Conservation (phyloP, 1,284 basidiomycete species). For the Ceratobasidium sp. region DNA sequence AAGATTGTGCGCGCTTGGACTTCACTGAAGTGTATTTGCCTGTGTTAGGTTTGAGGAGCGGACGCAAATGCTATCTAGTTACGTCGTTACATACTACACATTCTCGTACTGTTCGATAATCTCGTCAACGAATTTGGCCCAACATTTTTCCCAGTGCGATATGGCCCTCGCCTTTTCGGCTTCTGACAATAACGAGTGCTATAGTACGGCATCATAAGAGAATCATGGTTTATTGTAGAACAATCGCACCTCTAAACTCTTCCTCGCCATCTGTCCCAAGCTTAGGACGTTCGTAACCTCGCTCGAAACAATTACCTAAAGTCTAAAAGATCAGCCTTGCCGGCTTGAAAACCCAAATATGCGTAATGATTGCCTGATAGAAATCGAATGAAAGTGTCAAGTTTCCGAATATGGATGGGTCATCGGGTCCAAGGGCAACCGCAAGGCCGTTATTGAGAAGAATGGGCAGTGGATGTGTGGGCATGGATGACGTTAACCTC, state of each 20-base stretch:
- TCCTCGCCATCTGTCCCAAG: slow-evolving; percentile 64
- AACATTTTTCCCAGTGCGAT: slow-evolving; percentile 59
- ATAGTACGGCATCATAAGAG: slow-evolving; percentile 42
- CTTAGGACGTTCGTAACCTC: slow-evolving; percentile 56
- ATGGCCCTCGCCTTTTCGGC: slow-evolving; percentile 59
- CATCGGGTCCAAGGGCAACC: slow-evolving; percentile 48
- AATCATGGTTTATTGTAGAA: background rate
- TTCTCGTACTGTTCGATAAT: slow-evolving; percentile 44
- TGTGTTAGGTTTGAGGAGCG: too few relatives aligned
- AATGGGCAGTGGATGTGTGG: slow-evolving; percentile 44
- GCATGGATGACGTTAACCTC: slow-evolving; percentile 44
- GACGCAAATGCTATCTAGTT: too few relatives aligned
- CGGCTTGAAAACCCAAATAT: slow-evolving; percentile 58
- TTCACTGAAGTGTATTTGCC: too few relatives aligned
- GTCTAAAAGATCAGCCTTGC: slow-evolving; percentile 68
- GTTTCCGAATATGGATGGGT: slow-evolving; percentile 50
- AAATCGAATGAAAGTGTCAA: slow-evolving; percentile 45
- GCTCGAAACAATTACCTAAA: slow-evolving; percentile 49
- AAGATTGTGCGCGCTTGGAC: too few relatives aligned
- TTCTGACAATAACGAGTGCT: slow-evolving; percentile 60
- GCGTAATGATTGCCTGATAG: slow-evolving; percentile 43
- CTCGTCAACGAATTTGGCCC: slow-evolving; percentile 61
- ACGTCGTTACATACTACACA: too few relatives aligned
- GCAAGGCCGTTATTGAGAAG: slow-evolving; percentile 47
- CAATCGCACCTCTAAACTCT: slow-evolving; percentile 63